Conservation (phyloP, 2,329 filamentous ascomycete species). For the Cordyceps militaris region DNA sequence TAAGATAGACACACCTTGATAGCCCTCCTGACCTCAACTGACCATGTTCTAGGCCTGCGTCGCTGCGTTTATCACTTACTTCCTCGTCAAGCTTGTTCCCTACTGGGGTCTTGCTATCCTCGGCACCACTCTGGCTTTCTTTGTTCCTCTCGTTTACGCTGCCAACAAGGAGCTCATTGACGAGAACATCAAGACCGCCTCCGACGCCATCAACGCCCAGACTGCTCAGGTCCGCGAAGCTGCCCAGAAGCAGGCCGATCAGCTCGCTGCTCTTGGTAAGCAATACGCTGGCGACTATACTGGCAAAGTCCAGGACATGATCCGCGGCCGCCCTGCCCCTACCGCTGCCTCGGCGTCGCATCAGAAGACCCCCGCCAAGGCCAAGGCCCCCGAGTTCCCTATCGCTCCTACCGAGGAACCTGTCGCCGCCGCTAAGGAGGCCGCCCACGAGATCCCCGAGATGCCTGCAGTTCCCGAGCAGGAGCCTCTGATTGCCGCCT, state of each 20-base stretch:
- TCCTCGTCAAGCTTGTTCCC: slow-evolving; percentile 61
- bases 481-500: slow-evolving; percentile 20
- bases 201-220: slow-evolving; percentile 53
- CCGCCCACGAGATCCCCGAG: slow-evolving; percentile 14
- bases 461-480: slow-evolving; percentile 23
- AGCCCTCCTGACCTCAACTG: slow-evolving; percentile 12
- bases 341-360: slow-evolving; percentile 31
- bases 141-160: slow-evolving; percentile 56
- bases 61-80: slow-evolving; percentile 58
- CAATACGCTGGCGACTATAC: slow-evolving; percentile 63
- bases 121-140: slow-evolving; percentile 51
- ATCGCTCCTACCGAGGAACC: slow-evolving; percentile 32
- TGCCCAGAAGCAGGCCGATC: slow-evolving; percentile 57
- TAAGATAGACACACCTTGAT: slow-evolving; percentile 33
- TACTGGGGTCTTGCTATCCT: slow-evolving; percentile 62
- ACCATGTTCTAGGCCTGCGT: slow-evolving; percentile 43
- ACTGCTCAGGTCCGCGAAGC: slow-evolving; percentile 54
- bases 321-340: slow-evolving; percentile 42
- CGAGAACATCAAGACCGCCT: slow-evolving; percentile 50
- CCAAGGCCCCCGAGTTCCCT: slow-evolving; percentile 28
- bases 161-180: slow-evolving; percentile 66
- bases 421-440: slow-evolving; percentile 18
- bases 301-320: slow-evolving; percentile 58
- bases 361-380: slow-evolving; percentile 18
- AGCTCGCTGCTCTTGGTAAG: slow-evolving; percentile 57